Evolutionary conservation across 129 eudicot genomes (phyloP).

Genomic region (Pseudognaphalium luteoalbum): DNA sequence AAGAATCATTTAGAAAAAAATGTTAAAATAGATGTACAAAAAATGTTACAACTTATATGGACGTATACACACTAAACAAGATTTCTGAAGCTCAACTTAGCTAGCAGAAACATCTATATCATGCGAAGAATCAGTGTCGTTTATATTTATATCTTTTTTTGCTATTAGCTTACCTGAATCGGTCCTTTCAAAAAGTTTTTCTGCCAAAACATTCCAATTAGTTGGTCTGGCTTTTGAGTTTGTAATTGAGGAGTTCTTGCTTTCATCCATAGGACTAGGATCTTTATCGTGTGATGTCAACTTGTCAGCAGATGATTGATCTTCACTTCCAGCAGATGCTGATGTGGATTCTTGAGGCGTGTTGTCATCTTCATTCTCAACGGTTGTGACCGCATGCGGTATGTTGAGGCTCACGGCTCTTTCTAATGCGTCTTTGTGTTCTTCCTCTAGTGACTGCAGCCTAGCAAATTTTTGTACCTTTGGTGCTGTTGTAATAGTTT

Average conservation of each 20-base stretch:
- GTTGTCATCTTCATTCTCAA: constrained; percentile 32
- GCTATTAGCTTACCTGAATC: constrained; percentile 43
- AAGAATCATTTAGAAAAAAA: background rate
- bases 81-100: constrained; percentile 12
- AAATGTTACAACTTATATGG: background rate
- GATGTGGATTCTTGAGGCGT: constrained; percentile 36
- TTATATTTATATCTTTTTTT: constrained; percentile 26
- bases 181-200: constrained; percentile 48
- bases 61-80: background rate
- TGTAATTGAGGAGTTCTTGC: constrained; percentile 9
- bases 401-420: constrained; percentile 73
- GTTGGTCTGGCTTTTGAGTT: constrained; percentile 14
- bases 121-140: constrained; percentile 7
- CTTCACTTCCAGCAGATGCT: constrained; percentile 23
- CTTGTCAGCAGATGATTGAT: constrained; percentile 25
- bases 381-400: constrained; percentile 56
- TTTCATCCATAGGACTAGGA: background rate
- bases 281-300: constrained; percentile 19
- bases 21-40: background rate
- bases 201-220: constrained; percentile 64
- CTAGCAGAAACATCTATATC: constrained; percentile 21
- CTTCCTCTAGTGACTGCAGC: constrained; percentile 56
- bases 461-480: constrained; percentile 56
- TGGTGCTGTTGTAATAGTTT: constrained; percentile 58
- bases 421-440: constrained; percentile 81